Percentiles rank a stretch among this genome's conserved stretches.
Conservation (phyloP, 768 basidiomycete genomes). For the Suillus alpinus region DNA sequence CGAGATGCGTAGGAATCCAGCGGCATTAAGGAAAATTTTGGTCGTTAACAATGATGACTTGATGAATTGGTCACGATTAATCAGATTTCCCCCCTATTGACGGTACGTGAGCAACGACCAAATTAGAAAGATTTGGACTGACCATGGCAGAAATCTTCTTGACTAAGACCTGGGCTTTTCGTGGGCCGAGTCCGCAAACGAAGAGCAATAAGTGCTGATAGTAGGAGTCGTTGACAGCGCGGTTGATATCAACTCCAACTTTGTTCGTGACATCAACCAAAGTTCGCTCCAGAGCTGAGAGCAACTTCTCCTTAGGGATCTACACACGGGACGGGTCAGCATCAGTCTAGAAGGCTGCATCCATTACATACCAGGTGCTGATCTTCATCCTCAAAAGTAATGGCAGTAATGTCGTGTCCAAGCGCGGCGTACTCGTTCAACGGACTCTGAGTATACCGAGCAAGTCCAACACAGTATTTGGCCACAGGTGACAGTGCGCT, state of each 20-base stretch:
- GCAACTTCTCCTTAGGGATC: conserved; percentile 84
- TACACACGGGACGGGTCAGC: conserved; percentile 29
- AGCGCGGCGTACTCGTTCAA: conserved; percentile 92
- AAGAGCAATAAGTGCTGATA: conserved; percentile 87
- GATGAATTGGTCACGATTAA: conserved; percentile 88
- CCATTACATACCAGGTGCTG: conserved; percentile 71
- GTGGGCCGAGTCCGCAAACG: conserved; percentile 89
- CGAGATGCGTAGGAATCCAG: conserved; percentile 85
- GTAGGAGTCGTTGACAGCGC: conserved; percentile 83
- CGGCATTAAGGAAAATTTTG: conserved; percentile 88
- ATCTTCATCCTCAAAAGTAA: conserved; percentile 80
- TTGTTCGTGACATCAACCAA: conserved; percentile 89
- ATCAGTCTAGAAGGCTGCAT: background rate
- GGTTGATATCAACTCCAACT: conserved; percentile 96
- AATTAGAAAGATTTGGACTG: conserved; percentile 24
- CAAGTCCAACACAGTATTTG: conserved; percentile 92
- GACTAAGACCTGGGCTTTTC: conserved; percentile 84
- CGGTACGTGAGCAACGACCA: background rate
- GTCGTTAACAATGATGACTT: conserved; percentile 76
- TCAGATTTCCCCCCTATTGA: conserved; percentile 76
- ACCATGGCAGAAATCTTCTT: conserved; percentile 79
- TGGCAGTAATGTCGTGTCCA: conserved; percentile 77
- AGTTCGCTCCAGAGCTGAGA: conserved; percentile 77
- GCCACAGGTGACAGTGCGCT: conserved; percentile 71
- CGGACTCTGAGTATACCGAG: conserved; percentile 90